These are phyloP conservation scores for Neurospora tetrasperma DNA, from an alignment of 495 filamentous ascomycete species.

Conservation along the genomic window DNA sequence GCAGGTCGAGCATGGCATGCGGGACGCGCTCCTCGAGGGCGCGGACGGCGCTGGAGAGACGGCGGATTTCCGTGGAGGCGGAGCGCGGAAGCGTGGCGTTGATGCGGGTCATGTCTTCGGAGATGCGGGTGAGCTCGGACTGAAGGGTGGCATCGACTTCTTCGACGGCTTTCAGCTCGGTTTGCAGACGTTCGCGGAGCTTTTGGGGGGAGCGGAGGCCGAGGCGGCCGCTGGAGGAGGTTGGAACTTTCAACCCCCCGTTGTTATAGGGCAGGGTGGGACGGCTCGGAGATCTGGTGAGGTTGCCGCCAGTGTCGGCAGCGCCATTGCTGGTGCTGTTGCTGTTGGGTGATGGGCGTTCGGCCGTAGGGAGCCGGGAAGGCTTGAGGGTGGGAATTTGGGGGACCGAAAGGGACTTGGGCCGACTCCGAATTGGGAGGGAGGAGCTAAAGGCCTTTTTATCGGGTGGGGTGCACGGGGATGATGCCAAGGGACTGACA, in stretches of 20 bases:
- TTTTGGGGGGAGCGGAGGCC: slow-evolving; percentile 88
- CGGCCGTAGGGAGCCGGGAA: slow-evolving; percentile 15
- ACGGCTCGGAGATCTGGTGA: neutral
- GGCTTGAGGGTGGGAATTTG: slow-evolving; percentile 37
- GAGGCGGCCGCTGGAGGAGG: slow-evolving; percentile 48
- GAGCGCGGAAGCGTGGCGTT: slow-evolving; percentile 35
- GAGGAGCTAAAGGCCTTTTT: neutral
- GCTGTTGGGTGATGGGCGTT: neutral
- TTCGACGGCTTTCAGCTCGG: slow-evolving; percentile 63
- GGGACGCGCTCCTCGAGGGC: slow-evolving; percentile 58
- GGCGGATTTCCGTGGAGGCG: slow-evolving; percentile 30
- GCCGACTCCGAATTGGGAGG: slow-evolving; percentile 11
- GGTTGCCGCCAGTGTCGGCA: neutral
- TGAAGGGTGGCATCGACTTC: slow-evolving; percentile 58
- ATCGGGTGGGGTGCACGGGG: slow-evolving; percentile 2
- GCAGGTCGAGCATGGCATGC: slow-evolving; percentile 49
- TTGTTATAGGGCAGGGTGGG: neutral
- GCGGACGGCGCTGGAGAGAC: slow-evolving; percentile 45
- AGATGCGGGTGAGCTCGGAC: slow-evolving; percentile 70
- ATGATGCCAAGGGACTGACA: slow-evolving; percentile 17
- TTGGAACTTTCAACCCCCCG: neutral
- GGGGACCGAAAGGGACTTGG: slow-evolving; percentile 35
- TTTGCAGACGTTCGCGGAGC: slow-evolving; percentile 77
- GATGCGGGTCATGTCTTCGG: slow-evolving; percentile 65
- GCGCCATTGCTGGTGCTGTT: neutral